These are phyloP conservation scores for Chlorella sorokiniana DNA, from an alignment of 139 green algal genomes.

Conservation along the genomic window DNA sequence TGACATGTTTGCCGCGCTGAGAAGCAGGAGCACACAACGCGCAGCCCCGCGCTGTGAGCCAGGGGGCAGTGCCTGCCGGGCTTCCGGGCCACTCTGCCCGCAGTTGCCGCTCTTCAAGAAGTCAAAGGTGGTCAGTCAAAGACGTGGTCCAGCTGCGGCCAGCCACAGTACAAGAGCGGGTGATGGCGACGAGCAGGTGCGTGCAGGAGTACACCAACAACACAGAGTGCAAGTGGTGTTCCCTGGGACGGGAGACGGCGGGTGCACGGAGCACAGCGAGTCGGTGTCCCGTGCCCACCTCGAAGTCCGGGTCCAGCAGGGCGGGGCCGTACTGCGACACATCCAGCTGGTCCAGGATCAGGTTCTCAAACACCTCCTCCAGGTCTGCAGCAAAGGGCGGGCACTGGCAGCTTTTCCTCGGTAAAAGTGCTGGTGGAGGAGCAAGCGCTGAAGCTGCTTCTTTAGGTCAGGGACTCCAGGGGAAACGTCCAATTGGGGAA, in stretches of 20 bases:
- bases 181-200: neutral
- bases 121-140: constrained; percentile 24
- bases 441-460: neutral
- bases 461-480: neutral
- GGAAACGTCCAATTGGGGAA: neutral
- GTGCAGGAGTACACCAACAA: neutral
- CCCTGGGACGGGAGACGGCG: no score
- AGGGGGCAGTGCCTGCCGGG: no score
- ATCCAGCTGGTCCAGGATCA: constrained; percentile 88
- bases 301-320: constrained; percentile 80
- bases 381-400: constrained; percentile 44
- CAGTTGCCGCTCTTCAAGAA: neutral
- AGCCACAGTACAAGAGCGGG: neutral
- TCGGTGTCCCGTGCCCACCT: constrained; percentile 30
- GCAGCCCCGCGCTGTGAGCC: no score
- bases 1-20: no score
- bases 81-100: no score
- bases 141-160: constrained; percentile 24
- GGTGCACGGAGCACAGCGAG: no score
- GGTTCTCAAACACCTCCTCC: constrained; percentile 88
- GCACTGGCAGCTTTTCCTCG: neutral
- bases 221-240: neutral
- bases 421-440: neutral
- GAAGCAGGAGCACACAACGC: no score
- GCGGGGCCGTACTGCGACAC: constrained; percentile 63